Percentiles rank a stretch among this genome's conserved stretches.
Evolutionary conservation across 163 green algal species (phyloP).

Genomic region (Scenedesmus sp.): DNA sequence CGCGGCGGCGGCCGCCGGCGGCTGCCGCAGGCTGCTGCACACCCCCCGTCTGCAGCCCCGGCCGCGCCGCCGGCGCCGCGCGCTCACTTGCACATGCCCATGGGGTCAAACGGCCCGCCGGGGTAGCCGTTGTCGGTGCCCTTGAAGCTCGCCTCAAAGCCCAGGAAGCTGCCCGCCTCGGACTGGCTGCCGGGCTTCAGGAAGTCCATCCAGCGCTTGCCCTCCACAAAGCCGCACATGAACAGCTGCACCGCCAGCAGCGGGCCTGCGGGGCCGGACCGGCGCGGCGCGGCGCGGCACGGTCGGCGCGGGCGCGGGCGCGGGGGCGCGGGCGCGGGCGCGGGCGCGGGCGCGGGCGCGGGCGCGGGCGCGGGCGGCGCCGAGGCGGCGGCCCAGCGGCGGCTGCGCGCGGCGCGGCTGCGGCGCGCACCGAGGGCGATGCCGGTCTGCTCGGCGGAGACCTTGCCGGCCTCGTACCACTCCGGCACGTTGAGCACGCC

Average conservation of each 20-base stretch:
- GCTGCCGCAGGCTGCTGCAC: no score
- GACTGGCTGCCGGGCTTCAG: constrained; percentile 88
- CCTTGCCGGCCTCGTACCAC: constrained; percentile 91
- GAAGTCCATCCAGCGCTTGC: constrained; percentile 92
- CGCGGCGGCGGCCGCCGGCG: no score
- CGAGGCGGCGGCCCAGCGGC: no score
- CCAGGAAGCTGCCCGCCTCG: constrained; percentile 81
- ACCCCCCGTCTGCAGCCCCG: no score
- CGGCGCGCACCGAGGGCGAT: constrained; percentile 74
- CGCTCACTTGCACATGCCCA: constrained; percentile 75
- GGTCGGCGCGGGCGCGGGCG: not conserved
- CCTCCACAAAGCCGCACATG: constrained; percentile 91
- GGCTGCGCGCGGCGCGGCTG: not conserved
- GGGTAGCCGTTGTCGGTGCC: constrained; percentile 82
- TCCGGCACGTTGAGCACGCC: constrained; percentile 78
- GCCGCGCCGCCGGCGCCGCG: no score
- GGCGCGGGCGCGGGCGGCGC: no score
- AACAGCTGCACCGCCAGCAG: constrained; percentile 86
- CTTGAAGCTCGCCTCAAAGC: constrained; percentile 80
- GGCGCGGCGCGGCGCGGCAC: no score
- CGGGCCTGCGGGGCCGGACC: constrained; percentile 74
- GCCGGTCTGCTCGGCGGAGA: constrained; percentile 71
- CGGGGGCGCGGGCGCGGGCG: not conserved
- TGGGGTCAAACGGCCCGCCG: constrained; percentile 90
- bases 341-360: no score